phyloP scores from a whole-genome alignment of 1,284 basidiomycete species.

The Exobasidium rhododendri region DNA sequence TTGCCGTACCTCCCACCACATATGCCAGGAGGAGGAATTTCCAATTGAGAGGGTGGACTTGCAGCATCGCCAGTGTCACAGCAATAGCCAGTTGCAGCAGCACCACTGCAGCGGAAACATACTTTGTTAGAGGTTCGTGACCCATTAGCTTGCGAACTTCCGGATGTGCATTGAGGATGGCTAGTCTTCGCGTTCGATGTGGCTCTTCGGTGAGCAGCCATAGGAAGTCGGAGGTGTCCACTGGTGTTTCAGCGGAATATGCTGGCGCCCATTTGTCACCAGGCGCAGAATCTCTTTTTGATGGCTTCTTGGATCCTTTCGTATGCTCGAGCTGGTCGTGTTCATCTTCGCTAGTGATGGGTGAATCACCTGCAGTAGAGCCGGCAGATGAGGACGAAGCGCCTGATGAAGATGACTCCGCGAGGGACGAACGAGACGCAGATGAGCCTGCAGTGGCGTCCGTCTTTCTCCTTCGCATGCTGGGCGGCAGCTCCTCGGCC shows the following conservation, averaged over 20 bases:
- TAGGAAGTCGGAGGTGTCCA: constrained; percentile 58
- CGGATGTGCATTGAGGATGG: constrained; percentile 89
- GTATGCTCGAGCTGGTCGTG: background rate
- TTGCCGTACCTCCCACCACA: constrained; percentile 83
- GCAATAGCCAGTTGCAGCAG: constrained; percentile 70
- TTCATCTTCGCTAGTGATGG: constrained; percentile 6
- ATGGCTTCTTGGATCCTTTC: background rate
- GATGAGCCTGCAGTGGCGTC: background rate
- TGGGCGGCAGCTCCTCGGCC: constrained; percentile 31
- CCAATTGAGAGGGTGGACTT: constrained; percentile 68
- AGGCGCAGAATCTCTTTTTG: background rate
- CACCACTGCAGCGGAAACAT: constrained; percentile 75
- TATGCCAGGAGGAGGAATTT: constrained; percentile 77
- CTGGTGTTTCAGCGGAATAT: constrained; percentile 23
- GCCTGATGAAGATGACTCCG: constrained; percentile 13
- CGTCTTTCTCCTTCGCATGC: constrained; percentile 8
- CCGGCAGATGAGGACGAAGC: constrained; percentile 9
- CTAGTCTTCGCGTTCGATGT: constrained; percentile 78
- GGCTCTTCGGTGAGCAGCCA: constrained; percentile 98
- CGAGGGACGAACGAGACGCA: constrained; percentile 9
- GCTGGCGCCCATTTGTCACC: constrained; percentile 49
- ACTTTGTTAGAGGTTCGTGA: constrained; percentile 84
- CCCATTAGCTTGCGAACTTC: constrained; percentile 95
- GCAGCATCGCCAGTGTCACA: constrained; percentile 60
- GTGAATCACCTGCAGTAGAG: constrained; percentile 5